phyloP scores from a whole-genome alignment of 2,329 filamentous ascomycete species.

The Seiridium unicorne region DNA sequence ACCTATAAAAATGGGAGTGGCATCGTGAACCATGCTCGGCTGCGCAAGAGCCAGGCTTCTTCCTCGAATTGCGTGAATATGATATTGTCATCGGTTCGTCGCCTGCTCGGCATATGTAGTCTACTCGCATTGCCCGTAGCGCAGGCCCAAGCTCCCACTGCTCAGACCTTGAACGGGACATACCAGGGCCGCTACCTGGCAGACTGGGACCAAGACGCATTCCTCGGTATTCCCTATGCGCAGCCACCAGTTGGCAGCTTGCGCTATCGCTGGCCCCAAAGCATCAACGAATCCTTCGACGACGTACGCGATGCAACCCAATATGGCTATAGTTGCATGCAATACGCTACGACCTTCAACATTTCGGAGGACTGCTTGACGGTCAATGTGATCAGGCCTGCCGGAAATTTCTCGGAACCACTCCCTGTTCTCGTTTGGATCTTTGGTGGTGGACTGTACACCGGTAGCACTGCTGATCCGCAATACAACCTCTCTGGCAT shows the following conservation, averaged over 20 bases:
- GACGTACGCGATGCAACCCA: constrained; percentile 36
- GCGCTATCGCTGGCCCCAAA: constrained; percentile 34
- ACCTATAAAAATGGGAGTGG: background rate
- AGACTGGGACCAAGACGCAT: constrained; percentile 36
- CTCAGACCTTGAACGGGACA: constrained; percentile 29
- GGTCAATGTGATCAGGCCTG: constrained; percentile 40
- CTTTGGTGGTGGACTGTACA: constrained; percentile 53
- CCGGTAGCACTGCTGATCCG: constrained; percentile 48
- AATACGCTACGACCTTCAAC: constrained; percentile 39
- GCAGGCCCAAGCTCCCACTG: constrained; percentile 11
- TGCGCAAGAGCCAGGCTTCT: too few species aligned
- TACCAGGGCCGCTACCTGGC: constrained; percentile 31
- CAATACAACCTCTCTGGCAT: constrained; percentile 66
- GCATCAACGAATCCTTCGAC: constrained; percentile 36
- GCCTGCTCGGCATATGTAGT: background rate
- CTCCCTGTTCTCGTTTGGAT: constrained; percentile 54
- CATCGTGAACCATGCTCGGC: too few species aligned
- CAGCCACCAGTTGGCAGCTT: constrained; percentile 34
- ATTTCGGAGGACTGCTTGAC: constrained; percentile 49
- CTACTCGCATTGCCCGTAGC: background rate
- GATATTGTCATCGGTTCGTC: background rate
- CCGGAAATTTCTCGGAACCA: constrained; percentile 26
- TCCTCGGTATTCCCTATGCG: constrained; percentile 38
- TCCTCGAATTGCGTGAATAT: background rate
- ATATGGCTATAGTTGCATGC: constrained; percentile 45